A percentile compares a stretch with the other conserved stretches of the same genome.
Conservation (phyloP, 1,284 basidiomycete species). For the Moniliella sp. region DNA sequence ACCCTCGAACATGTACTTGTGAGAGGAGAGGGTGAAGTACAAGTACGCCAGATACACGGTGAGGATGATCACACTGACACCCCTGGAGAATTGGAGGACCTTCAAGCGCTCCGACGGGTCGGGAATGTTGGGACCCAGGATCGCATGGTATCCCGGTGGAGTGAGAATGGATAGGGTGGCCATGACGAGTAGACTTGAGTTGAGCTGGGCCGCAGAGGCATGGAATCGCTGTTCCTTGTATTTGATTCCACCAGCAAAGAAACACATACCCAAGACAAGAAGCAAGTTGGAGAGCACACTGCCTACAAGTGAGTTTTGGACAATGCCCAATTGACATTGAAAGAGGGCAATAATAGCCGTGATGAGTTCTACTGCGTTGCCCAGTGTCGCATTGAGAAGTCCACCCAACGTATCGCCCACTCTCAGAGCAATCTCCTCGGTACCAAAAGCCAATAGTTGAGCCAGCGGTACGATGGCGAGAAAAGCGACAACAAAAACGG, state of each 20-base stretch:
- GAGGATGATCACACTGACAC: conserved; percentile 12
- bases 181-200: conserved; percentile 17
- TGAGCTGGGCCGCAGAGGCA: conserved; percentile 12
- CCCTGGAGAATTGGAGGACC: conserved; percentile 17
- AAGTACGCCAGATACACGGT: conserved; percentile 22
- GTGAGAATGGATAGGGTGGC: conserved; percentile 24
- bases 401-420: conserved; percentile 25
- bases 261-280: conserved; percentile 17
- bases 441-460: conserved; percentile 17
- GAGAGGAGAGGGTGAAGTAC: conserved; percentile 11
- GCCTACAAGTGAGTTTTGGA: conserved; percentile 19
- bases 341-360: conserved; percentile 24
- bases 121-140: conserved; percentile 7
- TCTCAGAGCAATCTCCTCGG: conserved; percentile 19
- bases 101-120: conserved; percentile 12
- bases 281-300: conserved; percentile 20
- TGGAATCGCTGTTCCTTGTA: conserved; percentile 17
- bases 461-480: conserved; percentile 24
- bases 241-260: conserved; percentile 20
- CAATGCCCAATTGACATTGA: conserved; percentile 21
- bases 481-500: conserved; percentile 17
- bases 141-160: conserved; percentile 20
- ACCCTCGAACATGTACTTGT: conserved; percentile 17
- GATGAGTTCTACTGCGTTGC: conserved; percentile 23
- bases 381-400: conserved; percentile 21